Base-by-base conservation (phyloP, 371 early-diverging fungal species). In the Mucor indicus region DNA sequence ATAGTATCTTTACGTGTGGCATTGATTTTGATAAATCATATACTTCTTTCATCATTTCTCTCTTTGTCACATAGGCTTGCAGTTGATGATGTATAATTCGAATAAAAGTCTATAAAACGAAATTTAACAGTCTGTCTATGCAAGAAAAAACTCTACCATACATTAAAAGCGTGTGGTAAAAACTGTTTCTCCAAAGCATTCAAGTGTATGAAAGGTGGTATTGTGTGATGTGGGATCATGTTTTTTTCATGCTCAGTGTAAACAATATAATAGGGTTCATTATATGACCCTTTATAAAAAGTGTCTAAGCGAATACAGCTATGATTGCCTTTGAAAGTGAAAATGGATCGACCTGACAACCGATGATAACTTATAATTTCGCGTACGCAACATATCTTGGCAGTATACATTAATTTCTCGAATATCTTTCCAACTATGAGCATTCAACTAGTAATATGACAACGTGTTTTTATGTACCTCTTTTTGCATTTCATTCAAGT, bases 221-320 rank as follows among this genome's bases (percentile, higher is more conserved):
- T 51, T 0, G 69, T 69, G 42, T 73, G 38, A 32, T 62, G 39
- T 48, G 48, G 24, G 57, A 55, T 32, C 27, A 36, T 9, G 12
- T 41, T 24, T 17, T n/a, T 17, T 46, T 51, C 27, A n/a, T 43
- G 29, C 31, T 38, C 45, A 16, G 25, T n/a, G 27, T 55, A 56
- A 9, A 59, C 17, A n/a, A 67, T 25, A 42, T 73, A 73, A 33
- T 64, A 73, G 0, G 67, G 60, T 13, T 73, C 74, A 19, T 48
- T 58, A 31, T 60, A 73, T 21, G 38, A 30, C 38, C 53, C 58
- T 11, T 49, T n/a, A 46, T 69, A 73, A 45, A 67, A 73, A n/a
- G 74, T 73, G 13, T 73, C 74, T n/a, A 73, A 30, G 7, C 74
- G 62, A 9, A 73, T 55, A 30, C 65, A 64, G 1, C 33, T 48